Evolutionary conservation across 176 grass and related monocot species (phyloP).

Genomic region (Thinopyrum elongatum): DNA sequence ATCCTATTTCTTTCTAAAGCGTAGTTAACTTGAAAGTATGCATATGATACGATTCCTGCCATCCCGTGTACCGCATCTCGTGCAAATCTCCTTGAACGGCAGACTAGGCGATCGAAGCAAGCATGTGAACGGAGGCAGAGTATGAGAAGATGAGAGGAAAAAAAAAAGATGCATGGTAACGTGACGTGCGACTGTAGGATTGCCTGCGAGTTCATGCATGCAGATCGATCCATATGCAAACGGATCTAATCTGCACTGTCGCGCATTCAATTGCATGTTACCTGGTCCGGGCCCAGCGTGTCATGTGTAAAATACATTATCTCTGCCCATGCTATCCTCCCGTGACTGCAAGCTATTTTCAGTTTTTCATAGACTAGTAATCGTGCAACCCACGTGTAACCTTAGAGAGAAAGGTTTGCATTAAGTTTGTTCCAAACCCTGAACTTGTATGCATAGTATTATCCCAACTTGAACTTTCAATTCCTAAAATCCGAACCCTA

Average conservation of each 20-base stretch:
- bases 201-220: conserved; percentile 17
- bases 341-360: neutral
- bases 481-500: too few relatives aligned
- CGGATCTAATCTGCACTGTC: neutral
- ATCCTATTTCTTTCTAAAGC: neutral
- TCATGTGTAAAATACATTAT: conserved; percentile 1
- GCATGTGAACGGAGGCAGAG: neutral
- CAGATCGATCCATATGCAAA: neutral
- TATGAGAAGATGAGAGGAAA: too few relatives aligned
- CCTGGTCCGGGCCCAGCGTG: neutral
- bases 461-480: too few relatives aligned
- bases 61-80: neutral
- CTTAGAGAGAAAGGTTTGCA: too few relatives aligned
- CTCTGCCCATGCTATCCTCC: neutral
- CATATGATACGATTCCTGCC: neutral
- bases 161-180: neutral
- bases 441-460: too few relatives aligned
- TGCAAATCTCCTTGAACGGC: neutral
- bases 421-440: too few relatives aligned
- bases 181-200: conserved; percentile 24
- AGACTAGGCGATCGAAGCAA: too few relatives aligned
- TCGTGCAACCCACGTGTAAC: too few relatives aligned
- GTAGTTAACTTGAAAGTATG: neutral
- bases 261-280: conserved; percentile 6
- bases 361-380: too few relatives aligned